These are phyloP conservation scores for Microbotryum lychnidis-dioicae DNA, from an alignment of 1,284 basidiomycete genomes.

Conservation along the genomic window DNA sequence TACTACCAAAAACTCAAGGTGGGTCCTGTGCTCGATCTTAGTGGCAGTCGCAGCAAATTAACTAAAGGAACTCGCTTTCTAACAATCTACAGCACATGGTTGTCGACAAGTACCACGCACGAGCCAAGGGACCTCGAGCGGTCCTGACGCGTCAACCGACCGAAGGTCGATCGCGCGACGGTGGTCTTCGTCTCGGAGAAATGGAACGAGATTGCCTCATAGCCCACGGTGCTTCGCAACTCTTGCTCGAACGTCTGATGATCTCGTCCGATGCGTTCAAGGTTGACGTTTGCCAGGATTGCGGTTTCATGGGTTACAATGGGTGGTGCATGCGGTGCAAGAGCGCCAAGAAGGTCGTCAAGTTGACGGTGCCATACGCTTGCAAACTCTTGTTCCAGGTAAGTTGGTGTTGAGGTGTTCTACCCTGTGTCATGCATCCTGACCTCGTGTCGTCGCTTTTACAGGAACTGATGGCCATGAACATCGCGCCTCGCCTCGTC, in stretches of 20 bases:
- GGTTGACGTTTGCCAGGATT: constrained; percentile 89
- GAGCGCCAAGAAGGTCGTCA: constrained; percentile 88
- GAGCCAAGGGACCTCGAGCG: constrained; percentile 90
- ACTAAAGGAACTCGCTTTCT: not conserved
- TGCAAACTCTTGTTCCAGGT: constrained; percentile 96
- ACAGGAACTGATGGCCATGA: constrained; percentile 41
- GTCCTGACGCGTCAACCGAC: constrained; percentile 96
- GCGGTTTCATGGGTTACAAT: constrained; percentile 71
- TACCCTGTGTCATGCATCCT: too few relatives aligned
- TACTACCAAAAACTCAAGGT: constrained; percentile 55
- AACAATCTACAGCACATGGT: constrained; percentile 42
- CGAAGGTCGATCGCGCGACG: constrained; percentile 94
- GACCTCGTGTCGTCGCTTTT: too few relatives aligned
- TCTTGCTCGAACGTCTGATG: constrained; percentile 93
- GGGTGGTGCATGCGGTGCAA: constrained; percentile 71
- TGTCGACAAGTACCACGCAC: constrained; percentile 85
- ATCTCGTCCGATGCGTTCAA: constrained; percentile 80
- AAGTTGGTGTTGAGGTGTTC: constrained; percentile 30
- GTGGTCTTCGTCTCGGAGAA: constrained; percentile 92
- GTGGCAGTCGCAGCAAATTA: not conserved
- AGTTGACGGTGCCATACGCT: constrained; percentile 95
- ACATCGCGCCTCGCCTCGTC: constrained; percentile 44
- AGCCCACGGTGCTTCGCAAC: constrained; percentile 77
- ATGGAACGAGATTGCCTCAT: constrained; percentile 86
- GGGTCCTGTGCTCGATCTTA: constrained; percentile 43